Percentiles rank a stretch among this genome's conserved stretches.
phyloP scores from a whole-genome alignment of 495 filamentous ascomycete genomes.

The Schizothecium vesticola region DNA sequence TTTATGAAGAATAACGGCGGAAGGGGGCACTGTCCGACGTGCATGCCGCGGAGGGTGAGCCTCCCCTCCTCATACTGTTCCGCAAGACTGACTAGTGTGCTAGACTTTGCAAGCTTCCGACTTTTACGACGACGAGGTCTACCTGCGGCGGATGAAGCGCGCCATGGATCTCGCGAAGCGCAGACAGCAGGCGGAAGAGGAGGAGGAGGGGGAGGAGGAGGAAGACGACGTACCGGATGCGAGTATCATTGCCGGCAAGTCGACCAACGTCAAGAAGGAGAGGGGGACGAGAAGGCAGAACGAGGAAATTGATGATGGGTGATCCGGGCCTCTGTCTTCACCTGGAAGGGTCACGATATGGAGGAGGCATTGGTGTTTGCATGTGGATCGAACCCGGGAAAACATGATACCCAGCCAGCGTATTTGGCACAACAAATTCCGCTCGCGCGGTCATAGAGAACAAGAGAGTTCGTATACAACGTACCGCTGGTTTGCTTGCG shows the following conservation, averaged over 20 bases:
- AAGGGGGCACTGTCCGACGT: conserved; percentile 38
- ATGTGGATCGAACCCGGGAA: not conserved
- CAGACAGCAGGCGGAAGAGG: conserved; percentile 21
- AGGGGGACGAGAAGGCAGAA: conserved; percentile 2
- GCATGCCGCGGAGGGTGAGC: conserved; percentile 35
- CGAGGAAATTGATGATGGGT: conserved; percentile 11
- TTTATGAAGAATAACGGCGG: conserved; percentile 48
- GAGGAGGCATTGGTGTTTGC: not conserved
- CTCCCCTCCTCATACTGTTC: not conserved
- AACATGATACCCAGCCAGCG: not conserved
- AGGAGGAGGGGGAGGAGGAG: conserved; percentile 26
- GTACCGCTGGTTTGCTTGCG: not conserved
- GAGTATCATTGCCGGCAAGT: conserved; percentile 20
- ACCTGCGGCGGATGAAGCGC: conserved; percentile 39
- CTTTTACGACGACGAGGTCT: conserved; percentile 38
- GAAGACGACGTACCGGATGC: conserved; percentile 18
- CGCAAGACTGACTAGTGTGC: conserved; percentile 4
- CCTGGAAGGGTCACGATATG: not conserved
- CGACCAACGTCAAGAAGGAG: conserved; percentile 24
- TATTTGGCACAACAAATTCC: not conserved
- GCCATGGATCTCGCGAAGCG: conserved; percentile 24
- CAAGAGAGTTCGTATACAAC: not conserved
- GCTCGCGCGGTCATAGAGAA: not conserved
- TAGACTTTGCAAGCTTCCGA: conserved; percentile 34
- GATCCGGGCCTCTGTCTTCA: not conserved